Evolutionary conservation across 306 rosid genomes (phyloP), one percentile per base, ranked within the genome.

Genomic region (Adenanthera pavonina): DNA sequence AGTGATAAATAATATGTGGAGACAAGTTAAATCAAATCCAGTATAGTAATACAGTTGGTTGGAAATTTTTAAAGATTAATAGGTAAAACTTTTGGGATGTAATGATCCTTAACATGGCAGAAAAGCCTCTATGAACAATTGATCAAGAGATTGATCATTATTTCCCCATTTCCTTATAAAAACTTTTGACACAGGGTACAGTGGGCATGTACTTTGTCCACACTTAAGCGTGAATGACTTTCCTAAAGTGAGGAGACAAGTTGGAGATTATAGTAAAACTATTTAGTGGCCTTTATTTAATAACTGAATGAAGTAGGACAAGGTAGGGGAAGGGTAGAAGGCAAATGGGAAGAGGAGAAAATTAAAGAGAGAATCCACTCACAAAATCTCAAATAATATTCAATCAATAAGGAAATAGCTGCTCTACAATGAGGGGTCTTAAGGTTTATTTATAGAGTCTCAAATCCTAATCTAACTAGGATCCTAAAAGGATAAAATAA

Each of bases 81-180:
- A 11, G n/a, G 0, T 69, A 14, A 19, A 19, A 69, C 36, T 11
- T 44, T 69, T 19, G n/a, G 74, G 74, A 69, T 69, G 53, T 40
- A 68, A 34, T 20, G 74, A 33, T 69, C 17, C 4, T 69, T 43
- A 36, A 19, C 5, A 4, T 69, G 54, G n/a, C 49, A 20, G 54
- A 43, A 69, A 30, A 70, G 73, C 52, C 48, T 70, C 20, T 19
- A 44, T 46, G 41, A 70, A 75, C 74, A 70, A 57, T 36, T 47
- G 41, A 25, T 46, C 36, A 16, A 36, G 78, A 54, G 67, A 54
- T 36, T 54, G 19, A 54, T 74, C 36, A 25, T 53, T 6, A 3
- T 57, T 10, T 19, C 52, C 19, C 19, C 48, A 6, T 73, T 53
- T 8, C 44, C 11, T 36, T 4, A 52, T 34, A 35, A 73, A 35